Percentiles rank a stretch among this genome's conserved stretches.
These are phyloP conservation scores for Scedosporium dehoogii DNA, from an alignment of 2,329 filamentous ascomycete species.

Conservation along the genomic window DNA sequence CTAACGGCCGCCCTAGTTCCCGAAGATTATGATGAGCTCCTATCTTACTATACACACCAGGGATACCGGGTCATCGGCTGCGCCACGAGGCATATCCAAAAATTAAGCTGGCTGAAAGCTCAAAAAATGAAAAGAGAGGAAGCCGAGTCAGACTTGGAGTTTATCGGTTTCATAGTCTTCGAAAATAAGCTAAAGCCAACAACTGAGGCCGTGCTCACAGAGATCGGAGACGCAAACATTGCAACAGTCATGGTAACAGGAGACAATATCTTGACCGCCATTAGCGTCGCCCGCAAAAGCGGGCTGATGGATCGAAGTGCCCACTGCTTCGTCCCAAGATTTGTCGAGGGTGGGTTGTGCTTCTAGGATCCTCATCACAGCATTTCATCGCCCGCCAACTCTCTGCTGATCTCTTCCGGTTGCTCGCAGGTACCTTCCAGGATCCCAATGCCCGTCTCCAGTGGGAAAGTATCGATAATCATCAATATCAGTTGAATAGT, in stretches of 20 bases:
- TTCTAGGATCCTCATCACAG: neutral
- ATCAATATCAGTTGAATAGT: conserved; percentile 58
- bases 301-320: conserved; percentile 68
- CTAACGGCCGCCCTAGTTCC: conserved; percentile 46
- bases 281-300: conserved; percentile 90
- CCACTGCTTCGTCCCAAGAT: conserved; percentile 89
- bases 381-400: neutral
- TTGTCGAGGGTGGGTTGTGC: conserved; percentile 51
- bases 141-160: conserved; percentile 74
- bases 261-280: conserved; percentile 93
- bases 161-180: conserved; percentile 94
- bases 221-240: conserved; percentile 75
- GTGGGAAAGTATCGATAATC: conserved; percentile 94
- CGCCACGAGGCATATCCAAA: conserved; percentile 77
- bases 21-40: conserved; percentile 76
- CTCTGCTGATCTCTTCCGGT: neutral
- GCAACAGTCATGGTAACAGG: conserved; percentile 93
- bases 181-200: conserved; percentile 96
- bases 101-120: conserved; percentile 85
- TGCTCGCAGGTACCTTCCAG: conserved; percentile 50
- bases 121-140: conserved; percentile 87
- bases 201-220: conserved; percentile 70
- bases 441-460: conserved; percentile 63
- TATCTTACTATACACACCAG: conserved; percentile 87
- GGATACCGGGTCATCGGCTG: conserved; percentile 96